These are phyloP conservation scores for Phycomyces blakesleeanus DNA, from an alignment of 192 early-diverging fungal genomes.

Conservation along the genomic window DNA sequence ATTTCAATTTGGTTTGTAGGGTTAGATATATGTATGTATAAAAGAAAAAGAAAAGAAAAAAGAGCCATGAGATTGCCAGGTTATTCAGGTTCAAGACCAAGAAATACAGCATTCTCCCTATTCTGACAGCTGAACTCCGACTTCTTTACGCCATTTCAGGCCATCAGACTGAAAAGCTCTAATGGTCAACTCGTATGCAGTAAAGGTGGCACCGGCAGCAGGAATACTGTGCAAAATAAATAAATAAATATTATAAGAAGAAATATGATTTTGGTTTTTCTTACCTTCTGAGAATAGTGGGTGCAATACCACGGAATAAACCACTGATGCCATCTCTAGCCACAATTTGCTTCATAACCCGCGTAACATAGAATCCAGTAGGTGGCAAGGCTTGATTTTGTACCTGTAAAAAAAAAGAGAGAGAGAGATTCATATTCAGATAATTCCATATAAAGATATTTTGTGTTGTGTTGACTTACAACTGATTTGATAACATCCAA, in stretches of 20 bases:
- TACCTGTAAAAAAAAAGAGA: conserved; percentile 30
- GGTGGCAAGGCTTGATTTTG: conserved; percentile 64
- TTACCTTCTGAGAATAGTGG: conserved; percentile 48
- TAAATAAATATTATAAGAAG: too few species aligned
- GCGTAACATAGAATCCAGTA: conserved; percentile 58
- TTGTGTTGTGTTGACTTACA: conserved; percentile 32
- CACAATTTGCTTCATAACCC: conserved; percentile 49
- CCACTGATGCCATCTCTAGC: conserved; percentile 53
- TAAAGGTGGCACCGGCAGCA: conserved; percentile 77
- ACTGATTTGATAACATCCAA: conserved; percentile 82
- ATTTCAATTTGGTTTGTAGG: too few species aligned
- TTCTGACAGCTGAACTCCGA: conserved; percentile 10
- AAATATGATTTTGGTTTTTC: too few species aligned
- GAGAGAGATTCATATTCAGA: not conserved
- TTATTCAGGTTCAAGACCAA: too few species aligned
- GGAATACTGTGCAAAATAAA: conserved; percentile 67
- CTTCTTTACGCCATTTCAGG: not conserved
- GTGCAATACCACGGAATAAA: conserved; percentile 65
- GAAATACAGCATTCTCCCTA: too few species aligned
- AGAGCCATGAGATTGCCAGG: not conserved
- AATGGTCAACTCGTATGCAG: conserved; percentile 67
- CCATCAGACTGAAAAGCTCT: conserved; percentile 26
- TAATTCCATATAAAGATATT: not conserved
- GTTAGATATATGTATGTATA: not conserved
- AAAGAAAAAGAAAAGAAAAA: not conserved